Evolutionary conservation across 1,284 basidiomycete species (phyloP).

Genomic region (Pseudozyma tsukubaensis): DNA sequence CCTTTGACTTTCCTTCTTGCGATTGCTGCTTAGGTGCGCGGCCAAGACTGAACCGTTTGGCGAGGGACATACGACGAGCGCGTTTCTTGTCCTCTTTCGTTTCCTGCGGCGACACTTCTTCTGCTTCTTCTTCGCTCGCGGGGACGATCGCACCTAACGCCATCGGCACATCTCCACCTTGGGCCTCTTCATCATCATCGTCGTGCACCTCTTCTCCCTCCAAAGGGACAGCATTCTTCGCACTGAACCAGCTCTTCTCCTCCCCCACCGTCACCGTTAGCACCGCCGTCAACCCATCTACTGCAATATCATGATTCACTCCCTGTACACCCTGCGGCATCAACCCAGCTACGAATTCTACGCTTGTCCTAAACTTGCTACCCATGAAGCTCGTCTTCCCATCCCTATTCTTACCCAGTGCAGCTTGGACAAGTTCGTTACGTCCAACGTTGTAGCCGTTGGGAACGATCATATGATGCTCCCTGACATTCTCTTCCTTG

Average conservation of each 20-base stretch:
- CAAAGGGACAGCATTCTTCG: not conserved
- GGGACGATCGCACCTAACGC: not conserved
- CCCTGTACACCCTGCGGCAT: conserved; percentile 73
- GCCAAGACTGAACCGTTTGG: conserved; percentile 15
- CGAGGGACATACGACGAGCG: conserved; percentile 3
- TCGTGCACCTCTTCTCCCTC: not conserved
- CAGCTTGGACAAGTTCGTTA: conserved; percentile 75
- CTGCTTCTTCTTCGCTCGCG: not conserved
- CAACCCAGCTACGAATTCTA: conserved; percentile 72
- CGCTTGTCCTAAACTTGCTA: conserved; percentile 72
- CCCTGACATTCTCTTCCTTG: conserved; percentile 43
- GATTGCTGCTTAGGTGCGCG: conserved; percentile 1
- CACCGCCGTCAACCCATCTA: conserved; percentile 59
- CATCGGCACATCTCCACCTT: not conserved
- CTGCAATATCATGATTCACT: conserved; percentile 71
- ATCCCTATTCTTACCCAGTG: conserved; percentile 28
- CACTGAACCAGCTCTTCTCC: conserved; percentile 9
- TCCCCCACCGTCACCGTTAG: conserved; percentile 45
- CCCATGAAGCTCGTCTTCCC: conserved; percentile 53
- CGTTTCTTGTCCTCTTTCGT: conserved; percentile 3
- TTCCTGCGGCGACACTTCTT: not conserved
- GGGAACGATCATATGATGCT: conserved; percentile 51
- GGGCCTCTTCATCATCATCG: not conserved
- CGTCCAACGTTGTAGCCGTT: conserved; percentile 70
- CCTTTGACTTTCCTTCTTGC: not conserved